Conservation (phyloP, 495 filamentous ascomycete genomes). For the Evansstolkia leycettana region DNA sequence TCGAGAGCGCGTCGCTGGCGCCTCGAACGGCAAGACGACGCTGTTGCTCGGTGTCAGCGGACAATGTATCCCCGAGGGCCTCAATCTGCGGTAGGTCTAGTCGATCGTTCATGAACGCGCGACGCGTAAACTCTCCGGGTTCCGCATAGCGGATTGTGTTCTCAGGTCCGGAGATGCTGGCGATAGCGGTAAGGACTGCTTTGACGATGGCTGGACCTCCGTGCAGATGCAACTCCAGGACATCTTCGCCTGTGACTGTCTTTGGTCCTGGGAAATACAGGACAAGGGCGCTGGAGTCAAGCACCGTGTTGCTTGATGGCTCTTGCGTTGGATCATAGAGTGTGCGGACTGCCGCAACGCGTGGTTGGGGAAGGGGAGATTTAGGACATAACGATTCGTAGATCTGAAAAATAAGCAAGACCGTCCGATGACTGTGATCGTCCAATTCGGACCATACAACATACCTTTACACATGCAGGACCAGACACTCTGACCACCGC, state of each 20-base stretch:
- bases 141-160: constrained; percentile 73
- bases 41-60: constrained; percentile 89
- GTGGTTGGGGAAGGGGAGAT: constrained; percentile 50
- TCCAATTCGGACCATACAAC: not conserved
- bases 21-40: constrained; percentile 74
- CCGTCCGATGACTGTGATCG: constrained; percentile 5
- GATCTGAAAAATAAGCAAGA: constrained; percentile 39
- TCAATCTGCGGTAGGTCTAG: constrained; percentile 90
- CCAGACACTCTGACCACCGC: constrained; percentile 86
- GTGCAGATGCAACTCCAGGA: constrained; percentile 87
- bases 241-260: constrained; percentile 83
- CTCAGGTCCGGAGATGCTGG: constrained; percentile 20
- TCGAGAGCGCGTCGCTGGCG: constrained; percentile 53
- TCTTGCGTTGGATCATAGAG: constrained; percentile 51
- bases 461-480: constrained; percentile 55
- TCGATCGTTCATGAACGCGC: constrained; percentile 79
- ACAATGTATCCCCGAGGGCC: constrained; percentile 71
- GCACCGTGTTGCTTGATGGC: constrained; percentile 31
- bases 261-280: constrained; percentile 78
- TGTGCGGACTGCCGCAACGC: constrained; percentile 64
- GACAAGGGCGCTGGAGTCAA: constrained; percentile 74
- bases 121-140: constrained; percentile 88
- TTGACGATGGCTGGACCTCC: constrained; percentile 83
- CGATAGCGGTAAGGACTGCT: constrained; percentile 70
- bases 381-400: constrained; percentile 65